Evolutionary conservation across 257 asterid species (phyloP).

Genomic region (Coffea canephora): DNA sequence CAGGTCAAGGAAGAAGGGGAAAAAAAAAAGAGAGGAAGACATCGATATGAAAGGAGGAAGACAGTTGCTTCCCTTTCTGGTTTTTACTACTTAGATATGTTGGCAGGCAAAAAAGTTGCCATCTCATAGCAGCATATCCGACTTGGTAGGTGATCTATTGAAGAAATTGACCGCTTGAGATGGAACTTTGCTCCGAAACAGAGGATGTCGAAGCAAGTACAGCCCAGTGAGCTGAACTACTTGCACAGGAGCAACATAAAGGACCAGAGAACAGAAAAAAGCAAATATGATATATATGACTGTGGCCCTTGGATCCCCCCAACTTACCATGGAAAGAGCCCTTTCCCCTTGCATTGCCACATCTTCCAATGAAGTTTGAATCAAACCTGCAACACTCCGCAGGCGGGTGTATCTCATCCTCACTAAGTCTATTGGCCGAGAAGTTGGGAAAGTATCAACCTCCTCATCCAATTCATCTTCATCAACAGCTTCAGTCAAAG

Average conservation of each 20-base stretch:
- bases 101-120: neutral
- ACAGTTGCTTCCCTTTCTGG: too few relatives aligned
- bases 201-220: slow-evolving; percentile 74
- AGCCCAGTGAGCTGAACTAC: slow-evolving; percentile 60
- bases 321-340: slow-evolving; percentile 66
- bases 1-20: too few relatives aligned
- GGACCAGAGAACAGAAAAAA: slow-evolving; percentile 58
- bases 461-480: slow-evolving; percentile 44
- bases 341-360: slow-evolving; percentile 86
- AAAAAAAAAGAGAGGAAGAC: too few relatives aligned
- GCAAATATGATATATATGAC: slow-evolving; percentile 57
- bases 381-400: slow-evolving; percentile 66
- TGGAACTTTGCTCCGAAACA: slow-evolving; percentile 70
- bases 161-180: slow-evolving; percentile 82
- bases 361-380: slow-evolving; percentile 72
- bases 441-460: slow-evolving; percentile 25
- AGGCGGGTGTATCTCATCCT: slow-evolving; percentile 75
- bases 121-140: slow-evolving; percentile 70
- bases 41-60: too few relatives aligned
- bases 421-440: slow-evolving; percentile 40
- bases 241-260: slow-evolving; percentile 75
- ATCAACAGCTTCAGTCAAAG: slow-evolving; percentile 61
- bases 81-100: too few relatives aligned
- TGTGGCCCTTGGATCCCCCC: slow-evolving; percentile 96
- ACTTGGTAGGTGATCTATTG: slow-evolving; percentile 83